Percentiles rank a stretch among this genome's conserved stretches.
Conservation (phyloP, 345 rosid genomes). For the Pseudoturritis turrita region DNA sequence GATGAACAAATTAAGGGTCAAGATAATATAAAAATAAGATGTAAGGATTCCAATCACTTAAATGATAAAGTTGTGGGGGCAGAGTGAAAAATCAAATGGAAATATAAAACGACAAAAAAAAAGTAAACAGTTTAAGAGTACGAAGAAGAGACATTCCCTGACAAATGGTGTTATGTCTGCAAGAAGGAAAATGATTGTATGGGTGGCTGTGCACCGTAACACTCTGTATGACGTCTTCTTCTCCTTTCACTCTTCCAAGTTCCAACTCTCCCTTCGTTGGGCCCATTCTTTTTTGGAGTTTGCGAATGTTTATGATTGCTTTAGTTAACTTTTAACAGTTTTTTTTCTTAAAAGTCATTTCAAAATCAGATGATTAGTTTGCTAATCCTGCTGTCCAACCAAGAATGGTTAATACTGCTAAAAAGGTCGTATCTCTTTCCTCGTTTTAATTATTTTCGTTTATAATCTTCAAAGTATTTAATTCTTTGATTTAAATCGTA, state of each 20-base stretch:
- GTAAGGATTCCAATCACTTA: neutral
- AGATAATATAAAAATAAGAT: neutral
- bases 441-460: neutral
- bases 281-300: neutral
- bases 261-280: too few relatives aligned
- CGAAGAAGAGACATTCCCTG: slow-evolving; percentile 30
- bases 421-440: too few relatives aligned
- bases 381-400: neutral
- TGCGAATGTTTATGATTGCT: slow-evolving; percentile 2
- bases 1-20: neutral
- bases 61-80: neutral
- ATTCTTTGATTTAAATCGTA: neutral
- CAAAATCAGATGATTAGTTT: neutral
- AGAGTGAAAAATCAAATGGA: neutral
- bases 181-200: slow-evolving; percentile 13
- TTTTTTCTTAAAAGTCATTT: neutral
- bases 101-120: neutral
- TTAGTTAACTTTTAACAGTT: neutral
- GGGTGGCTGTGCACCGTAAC: slow-evolving; percentile 17
- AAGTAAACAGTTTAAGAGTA: neutral
- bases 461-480: neutral
- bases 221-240: neutral
- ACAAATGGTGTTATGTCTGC: slow-evolving; percentile 22
- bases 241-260: too few relatives aligned
- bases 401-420: neutral